phyloP scores from a whole-genome alignment of 805 yeast species.

The Candida khao-thaluensis region DNA sequence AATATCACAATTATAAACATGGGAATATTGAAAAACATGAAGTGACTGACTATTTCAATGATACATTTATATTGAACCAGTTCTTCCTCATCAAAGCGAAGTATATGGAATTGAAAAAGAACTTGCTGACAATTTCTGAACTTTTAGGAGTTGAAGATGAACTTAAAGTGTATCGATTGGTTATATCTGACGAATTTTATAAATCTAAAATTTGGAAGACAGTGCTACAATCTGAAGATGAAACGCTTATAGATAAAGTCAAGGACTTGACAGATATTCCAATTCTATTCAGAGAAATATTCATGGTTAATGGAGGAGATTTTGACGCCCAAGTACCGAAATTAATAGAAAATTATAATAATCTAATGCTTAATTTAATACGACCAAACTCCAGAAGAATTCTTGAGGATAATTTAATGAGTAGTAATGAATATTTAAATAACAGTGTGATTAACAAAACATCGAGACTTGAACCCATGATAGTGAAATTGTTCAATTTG shows the following conservation, averaged over 20 bases:
- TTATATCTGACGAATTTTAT: conserved; percentile 28
- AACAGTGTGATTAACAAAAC: conserved; percentile 2
- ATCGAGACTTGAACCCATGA: conserved; percentile 38
- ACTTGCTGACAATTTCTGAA: conserved; percentile 26
- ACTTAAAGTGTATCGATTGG: conserved; percentile 31
- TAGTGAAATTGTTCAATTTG: conserved; percentile 59
- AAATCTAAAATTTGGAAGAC: conserved; percentile 26
- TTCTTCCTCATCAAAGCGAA: conserved; percentile 17
- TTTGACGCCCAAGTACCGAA: conserved; percentile 17
- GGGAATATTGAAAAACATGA: background rate
- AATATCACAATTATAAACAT: conserved; percentile 12
- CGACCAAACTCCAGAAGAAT: conserved; percentile 35
- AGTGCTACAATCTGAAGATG: conserved; percentile 15
- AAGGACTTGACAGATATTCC: conserved; percentile 1
- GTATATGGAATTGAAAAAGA: conserved; percentile 25
- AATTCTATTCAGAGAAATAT: conserved; percentile 38
- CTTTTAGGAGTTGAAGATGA: conserved; percentile 17
- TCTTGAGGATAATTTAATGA: conserved; percentile 32
- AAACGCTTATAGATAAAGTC: conserved; percentile 1
- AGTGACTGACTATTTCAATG: conserved; percentile 12
- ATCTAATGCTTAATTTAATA: conserved; percentile 36
- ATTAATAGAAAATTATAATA: conserved; percentile 38
- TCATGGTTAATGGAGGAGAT: conserved; percentile 35
- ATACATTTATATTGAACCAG: conserved; percentile 9
- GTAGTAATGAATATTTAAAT: conserved; percentile 8